Conservation (phyloP, 1,139 yeast species). For the Pichia sorboxylosa region DNA sequence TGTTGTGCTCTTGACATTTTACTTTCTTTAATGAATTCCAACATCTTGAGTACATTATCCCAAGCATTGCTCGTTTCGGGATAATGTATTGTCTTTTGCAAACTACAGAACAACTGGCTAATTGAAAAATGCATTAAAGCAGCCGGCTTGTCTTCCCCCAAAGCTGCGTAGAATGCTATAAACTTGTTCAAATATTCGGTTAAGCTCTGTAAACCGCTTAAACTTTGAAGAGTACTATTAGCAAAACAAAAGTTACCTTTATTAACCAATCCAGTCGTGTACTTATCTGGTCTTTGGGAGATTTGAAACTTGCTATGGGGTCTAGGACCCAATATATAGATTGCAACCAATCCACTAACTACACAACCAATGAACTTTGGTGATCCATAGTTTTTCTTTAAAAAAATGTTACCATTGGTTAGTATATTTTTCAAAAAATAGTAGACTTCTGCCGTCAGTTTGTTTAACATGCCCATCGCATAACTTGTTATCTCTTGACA, state of each 20-base stretch:
- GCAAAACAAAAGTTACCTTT: constrained; percentile 87
- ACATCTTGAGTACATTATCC: constrained; percentile 52
- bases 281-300: constrained; percentile 64
- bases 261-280: constrained; percentile 75
- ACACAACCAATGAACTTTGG: too few relatives aligned
- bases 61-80: constrained; percentile 59
- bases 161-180: constrained; percentile 5
- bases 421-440: too few relatives aligned
- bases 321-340: too few relatives aligned
- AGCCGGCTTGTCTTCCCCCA: constrained; percentile 17
- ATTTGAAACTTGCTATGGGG: too few relatives aligned
- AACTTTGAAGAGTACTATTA: constrained; percentile 80
- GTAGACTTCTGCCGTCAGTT: too few relatives aligned
- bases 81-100: constrained; percentile 52
- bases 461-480: too few relatives aligned
- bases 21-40: constrained; percentile 70
- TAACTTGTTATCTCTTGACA: too few relatives aligned
- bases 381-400: too few relatives aligned
- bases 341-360: too few relatives aligned
- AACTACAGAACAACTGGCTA: constrained; percentile 38
- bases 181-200: constrained; percentile 46
- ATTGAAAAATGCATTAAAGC: constrained; percentile 47
- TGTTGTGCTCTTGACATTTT: constrained; percentile 76
- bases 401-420: too few relatives aligned
- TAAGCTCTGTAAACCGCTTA: constrained; percentile 56